These are phyloP conservation scores for Scenedesmus sp. DNA, from an alignment of 163 green algal species.

Conservation along the genomic window DNA sequence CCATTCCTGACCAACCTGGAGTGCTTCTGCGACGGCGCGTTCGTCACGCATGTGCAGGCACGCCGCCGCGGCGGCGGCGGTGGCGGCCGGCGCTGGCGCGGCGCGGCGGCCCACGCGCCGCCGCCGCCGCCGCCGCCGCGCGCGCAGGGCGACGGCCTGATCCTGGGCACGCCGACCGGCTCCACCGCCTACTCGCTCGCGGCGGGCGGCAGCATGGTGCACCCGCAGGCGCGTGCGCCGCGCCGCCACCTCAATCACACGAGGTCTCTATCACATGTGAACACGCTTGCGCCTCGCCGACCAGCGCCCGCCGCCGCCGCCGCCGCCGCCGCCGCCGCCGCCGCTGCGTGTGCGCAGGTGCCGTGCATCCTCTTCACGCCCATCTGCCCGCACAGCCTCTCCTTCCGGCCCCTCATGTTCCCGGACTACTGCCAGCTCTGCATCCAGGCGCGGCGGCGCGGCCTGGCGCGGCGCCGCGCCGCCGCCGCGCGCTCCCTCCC, in stretches of 20 bases:
- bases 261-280: no score
- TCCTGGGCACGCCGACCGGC: slow-evolving; percentile 97
- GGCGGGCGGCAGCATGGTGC: slow-evolving; percentile 92
- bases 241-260: no score
- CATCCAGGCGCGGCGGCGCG: slow-evolving; percentile 62
- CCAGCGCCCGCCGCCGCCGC: no score
- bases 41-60: slow-evolving; percentile 93
- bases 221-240: no score
- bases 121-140: background rate
- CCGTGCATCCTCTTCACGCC: slow-evolving; percentile 97
- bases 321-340: no score
- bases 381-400: slow-evolving; percentile 97
- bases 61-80: background rate
- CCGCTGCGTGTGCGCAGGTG: no score
- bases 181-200: slow-evolving; percentile 96
- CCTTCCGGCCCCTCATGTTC: slow-evolving; percentile 91
- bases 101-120: no score
- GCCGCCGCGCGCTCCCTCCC: no score
- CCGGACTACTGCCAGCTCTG: slow-evolving; percentile 91
- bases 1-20: slow-evolving; percentile 97
- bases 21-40: slow-evolving; percentile 85
- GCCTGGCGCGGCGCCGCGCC: no score
- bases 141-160: slow-evolving; percentile 87
- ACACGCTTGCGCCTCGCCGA: no score
- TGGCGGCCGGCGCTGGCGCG: no score